Conservation (phyloP, 768 basidiomycete species). For the Asterophora lycoperdoides region DNA sequence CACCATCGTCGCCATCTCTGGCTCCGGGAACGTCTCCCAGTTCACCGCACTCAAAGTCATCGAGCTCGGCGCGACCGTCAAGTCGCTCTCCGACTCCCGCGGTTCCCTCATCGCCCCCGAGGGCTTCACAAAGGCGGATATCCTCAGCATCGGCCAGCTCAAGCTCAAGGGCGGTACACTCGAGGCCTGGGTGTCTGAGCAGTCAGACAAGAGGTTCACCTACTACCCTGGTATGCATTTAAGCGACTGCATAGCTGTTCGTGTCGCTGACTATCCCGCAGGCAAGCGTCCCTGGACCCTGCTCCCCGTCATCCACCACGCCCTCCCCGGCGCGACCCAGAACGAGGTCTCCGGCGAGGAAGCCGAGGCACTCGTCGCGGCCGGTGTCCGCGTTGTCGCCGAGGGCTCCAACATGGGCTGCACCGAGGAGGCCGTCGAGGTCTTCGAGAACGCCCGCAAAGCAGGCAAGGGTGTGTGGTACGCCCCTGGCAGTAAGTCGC, state of each 20-base stretch:
- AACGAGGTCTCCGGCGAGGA: conserved; percentile 68
- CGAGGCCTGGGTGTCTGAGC: conserved; percentile 30
- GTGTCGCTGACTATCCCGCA: conserved; percentile 16
- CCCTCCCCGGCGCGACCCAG: conserved; percentile 68
- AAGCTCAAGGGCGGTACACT: conserved; percentile 53
- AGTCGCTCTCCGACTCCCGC: conserved; percentile 73
- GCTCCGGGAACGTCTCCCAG: conserved; percentile 74
- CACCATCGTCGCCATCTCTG: conserved; percentile 54
- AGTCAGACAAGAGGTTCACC: conserved; percentile 35
- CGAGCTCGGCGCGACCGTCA: conserved; percentile 67
- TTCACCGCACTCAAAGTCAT: conserved; percentile 75
- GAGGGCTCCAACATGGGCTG: conserved; percentile 80
- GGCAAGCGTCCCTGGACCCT: conserved; percentile 68
- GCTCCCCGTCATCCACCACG: conserved; percentile 57
- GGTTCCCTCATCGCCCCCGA: conserved; percentile 57
- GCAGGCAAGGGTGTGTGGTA: conserved; percentile 57
- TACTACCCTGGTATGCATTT: conserved; percentile 42
- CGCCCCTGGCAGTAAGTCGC: conserved; percentile 60
- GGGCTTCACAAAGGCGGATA: conserved; percentile 55
- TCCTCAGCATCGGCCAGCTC: conserved; percentile 46
- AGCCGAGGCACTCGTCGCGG: conserved; percentile 63
- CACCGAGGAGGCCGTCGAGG: conserved; percentile 66
- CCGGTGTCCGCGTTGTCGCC: conserved; percentile 66
- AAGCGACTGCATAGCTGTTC: background rate
- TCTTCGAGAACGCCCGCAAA: conserved; percentile 62